These are phyloP conservation scores for Hawksworthiomyces lignivorus DNA, from an alignment of 2,329 filamentous ascomycete species.

Conservation along the genomic window DNA sequence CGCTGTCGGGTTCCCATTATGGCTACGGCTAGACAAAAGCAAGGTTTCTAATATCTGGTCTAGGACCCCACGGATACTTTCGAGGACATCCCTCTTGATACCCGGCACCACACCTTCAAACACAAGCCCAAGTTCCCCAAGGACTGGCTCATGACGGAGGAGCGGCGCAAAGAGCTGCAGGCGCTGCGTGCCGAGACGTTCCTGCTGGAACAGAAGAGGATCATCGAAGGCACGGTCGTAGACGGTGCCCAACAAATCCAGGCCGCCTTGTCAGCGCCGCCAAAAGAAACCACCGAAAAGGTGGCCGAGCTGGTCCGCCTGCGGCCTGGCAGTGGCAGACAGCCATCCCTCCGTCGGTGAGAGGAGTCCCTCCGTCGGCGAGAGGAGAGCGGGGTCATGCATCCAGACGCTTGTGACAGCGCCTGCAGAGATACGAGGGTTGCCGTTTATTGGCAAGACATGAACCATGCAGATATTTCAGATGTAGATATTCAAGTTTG, in stretches of 20 bases:
- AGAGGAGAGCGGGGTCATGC: too few relatives aligned
- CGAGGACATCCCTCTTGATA: conserved; percentile 81
- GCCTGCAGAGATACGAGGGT: too few relatives aligned
- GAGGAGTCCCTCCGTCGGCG: too few relatives aligned
- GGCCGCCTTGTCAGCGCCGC: conserved; percentile 22
- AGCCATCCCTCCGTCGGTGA: not conserved
- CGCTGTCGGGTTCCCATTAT: conserved; percentile 10
- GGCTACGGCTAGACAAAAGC: too few relatives aligned
- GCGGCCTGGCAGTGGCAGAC: not conserved
- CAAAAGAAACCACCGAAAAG: conserved; percentile 5
- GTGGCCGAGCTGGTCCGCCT: conserved; percentile 20
- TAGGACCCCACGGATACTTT: conserved; percentile 72
- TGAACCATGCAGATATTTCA: too few relatives aligned
- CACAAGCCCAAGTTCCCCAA: conserved; percentile 64
- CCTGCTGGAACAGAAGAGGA: conserved; percentile 46
- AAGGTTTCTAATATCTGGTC: too few relatives aligned
- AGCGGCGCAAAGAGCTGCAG: conserved; percentile 60
- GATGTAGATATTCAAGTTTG: too few relatives aligned
- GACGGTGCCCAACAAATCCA: conserved; percentile 47
- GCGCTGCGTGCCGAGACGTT: conserved; percentile 45
- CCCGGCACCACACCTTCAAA: conserved; percentile 72
- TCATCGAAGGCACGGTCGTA: conserved; percentile 49
- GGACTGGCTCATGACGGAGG: conserved; percentile 71
- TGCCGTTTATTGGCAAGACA: too few relatives aligned
- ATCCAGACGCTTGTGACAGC: too few relatives aligned